Evolutionary conservation across 495 filamentous ascomycete genomes (phyloP).

Genomic region (Penicillium mononematosum): DNA sequence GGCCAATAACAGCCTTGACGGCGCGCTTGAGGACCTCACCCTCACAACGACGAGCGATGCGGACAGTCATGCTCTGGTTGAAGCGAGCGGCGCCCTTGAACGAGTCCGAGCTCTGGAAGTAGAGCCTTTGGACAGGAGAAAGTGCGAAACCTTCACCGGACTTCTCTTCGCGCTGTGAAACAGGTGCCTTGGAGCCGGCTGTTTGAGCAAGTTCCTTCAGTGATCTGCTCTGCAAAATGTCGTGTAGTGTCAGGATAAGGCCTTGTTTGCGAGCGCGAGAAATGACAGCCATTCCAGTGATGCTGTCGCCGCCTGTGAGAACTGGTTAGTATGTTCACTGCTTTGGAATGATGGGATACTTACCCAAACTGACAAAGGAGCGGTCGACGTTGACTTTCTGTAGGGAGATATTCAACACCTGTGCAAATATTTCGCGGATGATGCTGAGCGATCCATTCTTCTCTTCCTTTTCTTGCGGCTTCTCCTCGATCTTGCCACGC

Average conservation of each 20-base stretch:
- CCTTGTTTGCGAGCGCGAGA: conserved; percentile 40
- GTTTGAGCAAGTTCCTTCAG: conserved; percentile 36
- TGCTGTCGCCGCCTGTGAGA: conserved; percentile 47
- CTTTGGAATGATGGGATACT: conserved; percentile 18
- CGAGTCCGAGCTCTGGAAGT: conserved; percentile 45
- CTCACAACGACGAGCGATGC: conserved; percentile 49
- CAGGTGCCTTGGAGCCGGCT: conserved; percentile 24
- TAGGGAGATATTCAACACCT: conserved; percentile 48
- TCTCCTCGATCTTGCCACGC: conserved; percentile 25
- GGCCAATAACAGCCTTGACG: conserved; percentile 55
- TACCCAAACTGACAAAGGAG: conserved; percentile 47
- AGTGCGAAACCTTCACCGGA: conserved; percentile 52
- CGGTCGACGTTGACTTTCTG: conserved; percentile 40
- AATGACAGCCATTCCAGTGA: conserved; percentile 44
- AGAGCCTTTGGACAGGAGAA: conserved; percentile 47
- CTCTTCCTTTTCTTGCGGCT: conserved; percentile 26
- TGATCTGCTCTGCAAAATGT: conserved; percentile 39
- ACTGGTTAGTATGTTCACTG: conserved; percentile 25
- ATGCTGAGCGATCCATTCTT: conserved; percentile 25
- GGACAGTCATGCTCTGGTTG: conserved; percentile 68
- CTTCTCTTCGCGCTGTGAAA: conserved; percentile 31
- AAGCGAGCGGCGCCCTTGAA: conserved; percentile 55
- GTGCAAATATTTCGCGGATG: conserved; percentile 42
- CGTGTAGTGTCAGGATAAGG: conserved; percentile 36
- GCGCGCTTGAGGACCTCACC: conserved; percentile 53